Evolutionary conservation across 176 grass and related monocot genomes (phyloP).

Genomic region (Eleusine indica): DNA sequence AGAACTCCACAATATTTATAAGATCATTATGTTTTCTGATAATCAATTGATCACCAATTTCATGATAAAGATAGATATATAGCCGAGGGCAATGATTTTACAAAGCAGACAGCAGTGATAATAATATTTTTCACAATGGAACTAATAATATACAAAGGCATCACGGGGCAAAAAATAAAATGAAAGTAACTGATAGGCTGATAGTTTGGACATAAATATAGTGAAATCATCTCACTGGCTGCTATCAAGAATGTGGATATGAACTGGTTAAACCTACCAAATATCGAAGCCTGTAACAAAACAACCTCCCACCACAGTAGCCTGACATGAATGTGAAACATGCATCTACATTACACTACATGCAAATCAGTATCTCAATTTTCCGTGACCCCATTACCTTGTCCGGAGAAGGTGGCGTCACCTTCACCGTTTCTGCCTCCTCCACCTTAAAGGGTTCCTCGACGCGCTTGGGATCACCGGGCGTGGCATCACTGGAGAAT

Average conservation of each 20-base stretch:
- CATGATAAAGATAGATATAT: not conserved
- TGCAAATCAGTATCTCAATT: not conserved
- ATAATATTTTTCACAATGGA: not conserved
- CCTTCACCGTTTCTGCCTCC: slow-evolving; percentile 72
- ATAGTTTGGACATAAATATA: not conserved
- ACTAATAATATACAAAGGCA: too few relatives aligned
- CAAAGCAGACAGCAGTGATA: not conserved
- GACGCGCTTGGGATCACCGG: slow-evolving; percentile 33
- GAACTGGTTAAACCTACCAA: not conserved
- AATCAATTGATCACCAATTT: not conserved
- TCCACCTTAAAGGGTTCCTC: slow-evolving; percentile 84
- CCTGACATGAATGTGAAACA: slow-evolving; percentile 9
- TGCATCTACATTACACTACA: not conserved
- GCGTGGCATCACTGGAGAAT: slow-evolving; percentile 52
- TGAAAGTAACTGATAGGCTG: not conserved
- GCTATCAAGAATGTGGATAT: slow-evolving; percentile 3
- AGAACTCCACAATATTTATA: not conserved
- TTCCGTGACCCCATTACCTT: slow-evolving; percentile 53
- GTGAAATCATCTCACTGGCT: not conserved
- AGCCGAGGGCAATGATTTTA: not conserved
- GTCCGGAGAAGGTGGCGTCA: slow-evolving; percentile 52
- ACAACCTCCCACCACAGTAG: not conserved
- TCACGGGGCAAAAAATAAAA: not conserved
- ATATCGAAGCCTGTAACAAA: not conserved
- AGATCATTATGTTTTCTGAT: not conserved